Conservation (phyloP, 768 basidiomycete species). For the Suillus weaverae region DNA sequence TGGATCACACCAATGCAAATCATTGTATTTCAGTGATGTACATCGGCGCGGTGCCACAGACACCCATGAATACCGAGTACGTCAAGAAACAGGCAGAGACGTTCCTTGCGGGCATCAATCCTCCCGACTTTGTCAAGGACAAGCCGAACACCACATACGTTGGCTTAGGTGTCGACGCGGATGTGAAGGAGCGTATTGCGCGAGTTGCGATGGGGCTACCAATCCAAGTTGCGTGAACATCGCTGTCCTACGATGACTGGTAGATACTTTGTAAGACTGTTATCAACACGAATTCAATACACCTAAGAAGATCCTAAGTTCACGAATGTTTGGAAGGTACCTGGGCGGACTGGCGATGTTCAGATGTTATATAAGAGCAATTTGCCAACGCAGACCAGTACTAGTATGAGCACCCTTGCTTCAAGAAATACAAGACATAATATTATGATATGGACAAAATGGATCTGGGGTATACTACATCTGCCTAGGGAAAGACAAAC, state of each 20-base stretch:
- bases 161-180: constrained; percentile 40
- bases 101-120: constrained; percentile 62
- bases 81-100: constrained; percentile 59
- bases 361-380: neutral
- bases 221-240: constrained; percentile 13
- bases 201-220: constrained; percentile 48
- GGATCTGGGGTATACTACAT: too few species aligned
- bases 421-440: neutral
- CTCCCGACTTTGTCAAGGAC: constrained; percentile 70
- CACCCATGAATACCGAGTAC: constrained; percentile 61
- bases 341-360: neutral
- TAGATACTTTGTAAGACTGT: neutral
- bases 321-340: neutral
- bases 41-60: constrained; percentile 71
- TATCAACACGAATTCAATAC: neutral
- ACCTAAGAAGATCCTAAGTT: neutral
- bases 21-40: constrained; percentile 59
- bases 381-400: neutral
- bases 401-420: neutral
- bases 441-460: too few species aligned
- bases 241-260: too few species aligned
- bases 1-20: neutral
- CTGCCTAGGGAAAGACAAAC: too few species aligned
- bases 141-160: constrained; percentile 40
- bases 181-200: constrained; percentile 37